These are phyloP conservation scores for Jamesozyma gamospora DNA, from an alignment of 805 yeast species.

Conservation along the genomic window DNA sequence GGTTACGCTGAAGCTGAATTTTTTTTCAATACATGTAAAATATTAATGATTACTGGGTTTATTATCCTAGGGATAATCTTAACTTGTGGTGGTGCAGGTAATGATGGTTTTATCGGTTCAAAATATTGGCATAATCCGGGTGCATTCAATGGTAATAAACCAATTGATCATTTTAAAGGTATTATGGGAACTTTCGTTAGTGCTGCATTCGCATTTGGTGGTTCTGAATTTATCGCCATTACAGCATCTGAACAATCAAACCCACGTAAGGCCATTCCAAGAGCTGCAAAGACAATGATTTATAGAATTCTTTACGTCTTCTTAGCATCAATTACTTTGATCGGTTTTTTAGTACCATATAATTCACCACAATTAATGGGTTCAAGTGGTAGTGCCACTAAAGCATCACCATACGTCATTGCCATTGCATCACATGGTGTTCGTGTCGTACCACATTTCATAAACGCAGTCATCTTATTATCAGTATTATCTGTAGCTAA, in stretches of 20 bases:
- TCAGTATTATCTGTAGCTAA: conserved; percentile 52
- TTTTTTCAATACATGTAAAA: conserved; percentile 47
- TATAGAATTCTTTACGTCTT: conserved; percentile 56
- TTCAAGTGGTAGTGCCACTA: conserved; percentile 37
- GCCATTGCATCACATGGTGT: conserved; percentile 51
- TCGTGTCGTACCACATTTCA: conserved; percentile 48
- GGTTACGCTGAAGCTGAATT: conserved; percentile 66
- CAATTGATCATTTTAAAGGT: conserved; percentile 44
- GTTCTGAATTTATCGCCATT: conserved; percentile 55
- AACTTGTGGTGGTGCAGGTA: conserved; percentile 48
- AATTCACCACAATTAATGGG: conserved; percentile 42
- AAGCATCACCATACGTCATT: conserved; percentile 68
- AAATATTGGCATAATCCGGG: conserved; percentile 55
- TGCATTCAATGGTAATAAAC: conserved; percentile 40
- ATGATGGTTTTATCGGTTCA: conserved; percentile 46
- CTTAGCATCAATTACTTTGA: conserved; percentile 40
- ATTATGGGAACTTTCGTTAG: conserved; percentile 53
- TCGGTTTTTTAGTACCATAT: conserved; percentile 55
- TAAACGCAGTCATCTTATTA: conserved; percentile 54
- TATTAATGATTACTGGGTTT: conserved; percentile 48
- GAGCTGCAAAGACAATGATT: conserved; percentile 61
- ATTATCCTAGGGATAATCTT: conserved; percentile 49
- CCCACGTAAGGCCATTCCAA: conserved; percentile 52
- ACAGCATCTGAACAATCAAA: conserved; percentile 64
- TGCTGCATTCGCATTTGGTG: conserved; percentile 60